Evolutionary conservation across 495 filamentous ascomycete species (phyloP), one percentile per base, ranked within the genome.

Genomic region (Pseudevernia furfuracea): DNA sequence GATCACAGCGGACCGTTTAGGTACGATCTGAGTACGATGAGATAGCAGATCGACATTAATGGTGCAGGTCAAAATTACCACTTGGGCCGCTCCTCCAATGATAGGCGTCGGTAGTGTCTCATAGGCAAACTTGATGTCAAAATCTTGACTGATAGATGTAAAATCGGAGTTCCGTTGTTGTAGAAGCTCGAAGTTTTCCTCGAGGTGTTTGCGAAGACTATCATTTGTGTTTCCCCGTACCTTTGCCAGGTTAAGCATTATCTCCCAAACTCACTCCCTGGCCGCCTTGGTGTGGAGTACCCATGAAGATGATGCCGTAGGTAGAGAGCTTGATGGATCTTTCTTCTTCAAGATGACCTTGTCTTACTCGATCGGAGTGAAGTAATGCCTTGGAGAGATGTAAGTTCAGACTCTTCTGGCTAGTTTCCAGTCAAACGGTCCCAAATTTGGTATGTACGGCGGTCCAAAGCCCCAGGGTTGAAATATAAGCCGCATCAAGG

Each of bases 261-360:
- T 46, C 32, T 63, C 34, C 28, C 46, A 48, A 14, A 48, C 21
- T 17, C 30, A 67, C 65, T 7, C 65, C 65, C n/a, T 60, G 44
- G 11, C 63, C 63, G 39, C 66, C 66, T 66, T 67, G 66, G 37
- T 61, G 66, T 14, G 66, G 66, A 38, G 44, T 66, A 11, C 66
- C 63, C 48, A 60, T 66, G 39, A 67, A 67, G 25, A 66, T 52
- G 37, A 61, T 44, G 3, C 66, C 66, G 58, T 66, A 66, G 4
- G 66, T 67, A 3, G 63, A 67, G 36, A 63, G 15, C 37, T 67
- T 64, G 25, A 67, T 44, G 46, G 60, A 64, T 30, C 48, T 36
- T 11, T 62, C 32, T 12, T 38, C 43, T 14, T 62, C 48, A 21
- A 62, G 36, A 52, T 36, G 21, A 10, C 49, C 61, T 37, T 55